A percentile compares a stretch with the other conserved stretches of the same genome.
Conservation (phyloP, 2,329 filamentous ascomycete genomes). For the Leptographium galeiforme region DNA sequence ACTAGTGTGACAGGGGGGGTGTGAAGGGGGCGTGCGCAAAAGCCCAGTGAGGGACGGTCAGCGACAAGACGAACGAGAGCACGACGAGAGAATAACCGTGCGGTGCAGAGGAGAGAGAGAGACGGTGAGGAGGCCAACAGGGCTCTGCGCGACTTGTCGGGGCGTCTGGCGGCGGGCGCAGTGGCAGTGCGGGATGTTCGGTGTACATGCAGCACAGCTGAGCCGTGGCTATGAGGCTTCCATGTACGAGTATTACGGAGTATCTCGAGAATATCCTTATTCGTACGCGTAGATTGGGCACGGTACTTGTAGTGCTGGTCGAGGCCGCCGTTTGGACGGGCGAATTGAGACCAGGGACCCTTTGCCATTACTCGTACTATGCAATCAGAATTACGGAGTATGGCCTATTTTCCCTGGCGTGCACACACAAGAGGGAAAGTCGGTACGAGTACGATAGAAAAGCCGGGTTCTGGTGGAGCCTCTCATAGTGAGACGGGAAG, state of each 20-base stretch:
- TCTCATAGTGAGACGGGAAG: neutral
- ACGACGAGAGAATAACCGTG: neutral
- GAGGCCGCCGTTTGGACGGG: no score
- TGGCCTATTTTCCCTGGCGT: neutral
- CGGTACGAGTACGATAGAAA: neutral
- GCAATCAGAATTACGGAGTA: no score
- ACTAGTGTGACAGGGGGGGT: conserved; percentile 4
- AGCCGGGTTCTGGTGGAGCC: neutral
- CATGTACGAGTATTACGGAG: no score
- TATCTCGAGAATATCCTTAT: no score
- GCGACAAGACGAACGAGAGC: neutral
- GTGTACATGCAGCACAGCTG: no score
- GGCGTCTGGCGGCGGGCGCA: neutral
- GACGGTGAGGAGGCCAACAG: neutral
- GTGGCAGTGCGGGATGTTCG: no score
- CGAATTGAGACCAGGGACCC: no score
- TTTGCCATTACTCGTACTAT: no score
- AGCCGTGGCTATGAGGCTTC: no score
- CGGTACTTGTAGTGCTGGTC: no score
- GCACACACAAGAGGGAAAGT: neutral
- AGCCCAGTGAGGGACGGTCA: neutral
- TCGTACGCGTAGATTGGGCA: no score
- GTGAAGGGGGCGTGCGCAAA: neutral
- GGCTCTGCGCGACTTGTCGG: neutral
- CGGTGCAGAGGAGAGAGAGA: neutral